phyloP scores from a whole-genome alignment of 805 yeast genomes.

The Pichia phayaonensis region DNA sequence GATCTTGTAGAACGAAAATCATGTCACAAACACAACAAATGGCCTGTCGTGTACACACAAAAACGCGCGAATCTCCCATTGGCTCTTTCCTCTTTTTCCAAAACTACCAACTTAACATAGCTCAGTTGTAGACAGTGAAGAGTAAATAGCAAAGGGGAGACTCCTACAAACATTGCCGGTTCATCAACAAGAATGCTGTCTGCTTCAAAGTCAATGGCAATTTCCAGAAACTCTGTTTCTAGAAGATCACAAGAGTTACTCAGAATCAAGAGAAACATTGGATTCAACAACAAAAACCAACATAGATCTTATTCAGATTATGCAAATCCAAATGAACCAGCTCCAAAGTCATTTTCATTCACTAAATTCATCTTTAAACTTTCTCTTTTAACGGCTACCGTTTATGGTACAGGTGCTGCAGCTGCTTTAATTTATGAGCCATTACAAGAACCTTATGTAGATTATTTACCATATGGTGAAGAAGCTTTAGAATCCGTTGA shows the following conservation, averaged over 20 bases:
- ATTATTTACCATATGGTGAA: slow-evolving; percentile 60
- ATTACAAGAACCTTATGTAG: slow-evolving; percentile 54
- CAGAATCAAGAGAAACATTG: slow-evolving; percentile 3
- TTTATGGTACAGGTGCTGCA: slow-evolving; percentile 56
- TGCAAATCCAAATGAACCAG: slow-evolving; percentile 3
- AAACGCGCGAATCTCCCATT: background rate
- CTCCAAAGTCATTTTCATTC: slow-evolving; percentile 19
- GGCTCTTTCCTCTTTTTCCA: background rate
- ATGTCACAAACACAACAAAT: background rate
- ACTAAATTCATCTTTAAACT: slow-evolving; percentile 20
- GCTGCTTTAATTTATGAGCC: slow-evolving; percentile 48
- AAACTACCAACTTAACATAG: background rate
- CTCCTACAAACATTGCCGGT: background rate
- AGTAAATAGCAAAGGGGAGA: background rate
- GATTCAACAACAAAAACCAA: slow-evolving; percentile 11
- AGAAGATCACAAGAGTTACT: slow-evolving; percentile 7
- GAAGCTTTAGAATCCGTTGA: slow-evolving; percentile 44
- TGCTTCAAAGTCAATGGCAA: slow-evolving; percentile 6
- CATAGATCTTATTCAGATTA: background rate
- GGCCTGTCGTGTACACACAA: background rate
- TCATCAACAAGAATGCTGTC: background rate
- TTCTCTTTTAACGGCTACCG: slow-evolving; percentile 19
- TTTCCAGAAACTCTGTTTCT: slow-evolving; percentile 7
- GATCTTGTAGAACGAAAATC: too few species aligned
- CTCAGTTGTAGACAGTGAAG: background rate